phyloP scores from a whole-genome alignment of 2,329 filamentous ascomycete species.

The Helminthosporium solani region DNA sequence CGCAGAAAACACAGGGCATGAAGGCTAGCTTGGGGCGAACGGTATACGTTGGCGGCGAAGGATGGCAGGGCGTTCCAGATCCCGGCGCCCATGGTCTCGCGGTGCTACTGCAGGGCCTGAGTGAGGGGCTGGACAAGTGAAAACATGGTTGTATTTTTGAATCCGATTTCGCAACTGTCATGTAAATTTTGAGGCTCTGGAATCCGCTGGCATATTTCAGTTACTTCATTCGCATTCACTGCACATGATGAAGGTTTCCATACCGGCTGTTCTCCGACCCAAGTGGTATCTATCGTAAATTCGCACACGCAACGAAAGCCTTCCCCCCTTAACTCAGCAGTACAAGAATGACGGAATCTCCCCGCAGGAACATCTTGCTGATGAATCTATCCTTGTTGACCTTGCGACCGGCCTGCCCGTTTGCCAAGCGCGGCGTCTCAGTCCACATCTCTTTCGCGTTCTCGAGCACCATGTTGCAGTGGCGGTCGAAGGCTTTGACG shows the following conservation, averaged over 20 bases:
- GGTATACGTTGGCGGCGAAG: slow-evolving; percentile 77
- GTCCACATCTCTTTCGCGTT: slow-evolving; percentile 99
- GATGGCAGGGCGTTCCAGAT: slow-evolving; percentile 72
- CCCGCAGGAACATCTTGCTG: slow-evolving; percentile 93
- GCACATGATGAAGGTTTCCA: not conserved
- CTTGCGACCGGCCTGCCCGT: slow-evolving; percentile 82
- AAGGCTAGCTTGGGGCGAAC: slow-evolving; percentile 80
- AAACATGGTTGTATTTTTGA: slow-evolving; percentile 30
- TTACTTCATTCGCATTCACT: slow-evolving; percentile 2
- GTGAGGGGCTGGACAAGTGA: slow-evolving; percentile 51
- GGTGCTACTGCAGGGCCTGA: slow-evolving; percentile 78
- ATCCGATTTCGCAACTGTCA: slow-evolving; percentile 26
- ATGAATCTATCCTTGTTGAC: slow-evolving; percentile 99
- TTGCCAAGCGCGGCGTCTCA: slow-evolving; percentile 78
- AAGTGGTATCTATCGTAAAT: slow-evolving; percentile 7
- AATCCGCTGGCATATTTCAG: slow-evolving; percentile 24
- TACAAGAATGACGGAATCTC: slow-evolving; percentile 85
- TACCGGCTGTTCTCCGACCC: slow-evolving; percentile 12
- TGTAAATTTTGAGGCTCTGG: slow-evolving; percentile 36
- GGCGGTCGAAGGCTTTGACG: slow-evolving; percentile 97
- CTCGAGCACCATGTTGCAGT: slow-evolving; percentile 99
- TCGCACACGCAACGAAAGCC: slow-evolving; percentile 1
- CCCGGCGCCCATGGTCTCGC: slow-evolving; percentile 78
- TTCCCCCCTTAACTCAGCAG: slow-evolving; percentile 64
- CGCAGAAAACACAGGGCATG: slow-evolving; percentile 88